Base-by-base conservation (phyloP, 2,329 filamentous ascomycete species). In the Fusarium subglutinans region DNA sequence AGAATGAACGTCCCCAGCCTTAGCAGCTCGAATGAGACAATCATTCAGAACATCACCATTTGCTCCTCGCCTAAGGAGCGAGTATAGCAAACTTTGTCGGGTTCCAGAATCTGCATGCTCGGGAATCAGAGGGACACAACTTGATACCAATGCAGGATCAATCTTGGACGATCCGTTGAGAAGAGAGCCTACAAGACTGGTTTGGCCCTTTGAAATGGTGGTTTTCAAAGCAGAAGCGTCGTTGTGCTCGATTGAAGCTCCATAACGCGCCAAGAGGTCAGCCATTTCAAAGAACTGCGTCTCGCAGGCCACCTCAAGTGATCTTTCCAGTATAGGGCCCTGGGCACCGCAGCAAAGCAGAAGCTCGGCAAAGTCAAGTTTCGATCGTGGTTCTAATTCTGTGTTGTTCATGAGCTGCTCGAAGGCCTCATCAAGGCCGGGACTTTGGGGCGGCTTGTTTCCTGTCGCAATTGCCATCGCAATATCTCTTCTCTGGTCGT, bases 291-390 rank as follows among this genome's bases (percentile, higher is more conserved):
- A 83, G 67, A 87, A 89, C 48, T 87, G 85, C 5, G 83, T 83
- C 12, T 84, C 81, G 58, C 85, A 86, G 2, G 88, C 86, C 38
- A 86, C 81, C 12, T 87, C 80, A 2, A 91, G 81, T 0, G 86
- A 87, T 37, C 82, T 80, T 1, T 87, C 84, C 2, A 89, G 80
- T 2, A 83, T 80, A 20, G 88, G 85, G 4, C 90, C 90, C 18
- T 83, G 81, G 3, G 89, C 89, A 0, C 90, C 89, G 3, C 87
- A 89, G 60, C 89, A 90, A 4, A 92, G 82, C 4, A 92, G 77
- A 6, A 90, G 80, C 76, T 91, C 89, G 0, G 87, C 83, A 69
- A 91, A 81, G 6, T 84, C 83, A 47, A 88, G 79, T 74, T 88
- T 90, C 38, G 86, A 84, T 37, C 85, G 83, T 1, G 86, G 85